Evolutionary conservation across 495 filamentous ascomycete genomes (phyloP).

Genomic region (Friedmanniomyces endolithicus): DNA sequence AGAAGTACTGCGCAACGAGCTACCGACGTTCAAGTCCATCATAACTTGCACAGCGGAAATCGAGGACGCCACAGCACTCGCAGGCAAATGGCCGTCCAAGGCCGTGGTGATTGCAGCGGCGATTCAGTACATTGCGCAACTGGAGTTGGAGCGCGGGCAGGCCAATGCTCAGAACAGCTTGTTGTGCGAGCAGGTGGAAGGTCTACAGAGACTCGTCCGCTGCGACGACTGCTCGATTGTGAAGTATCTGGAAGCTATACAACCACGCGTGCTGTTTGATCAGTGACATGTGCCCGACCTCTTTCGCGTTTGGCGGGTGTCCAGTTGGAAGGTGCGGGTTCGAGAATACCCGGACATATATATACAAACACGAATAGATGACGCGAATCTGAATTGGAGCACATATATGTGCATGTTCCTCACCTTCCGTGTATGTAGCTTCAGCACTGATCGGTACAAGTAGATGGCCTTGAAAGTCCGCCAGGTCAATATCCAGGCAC

Average conservation of each 20-base stretch:
- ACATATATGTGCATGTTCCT: too few species aligned
- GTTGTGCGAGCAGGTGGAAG: conserved; percentile 2
- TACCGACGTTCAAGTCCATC: not conserved
- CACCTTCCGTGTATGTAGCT: too few species aligned
- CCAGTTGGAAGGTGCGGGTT: too few species aligned
- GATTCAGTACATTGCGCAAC: conserved; percentile 3
- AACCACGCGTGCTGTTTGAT: not conserved
- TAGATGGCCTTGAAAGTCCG: too few species aligned
- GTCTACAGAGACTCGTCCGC: conserved; percentile 4
- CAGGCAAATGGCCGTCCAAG: conserved; percentile 1
- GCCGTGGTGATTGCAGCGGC: conserved; percentile 1
- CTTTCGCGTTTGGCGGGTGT: too few species aligned
- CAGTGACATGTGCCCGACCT: too few species aligned
- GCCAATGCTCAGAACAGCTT: not conserved
- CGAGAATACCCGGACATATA: too few species aligned
- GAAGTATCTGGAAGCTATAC: not conserved
- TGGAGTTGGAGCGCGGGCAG: not conserved
- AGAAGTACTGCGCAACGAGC: not conserved
- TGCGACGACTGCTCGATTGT: conserved; percentile 9
- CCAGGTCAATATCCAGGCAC: too few species aligned
- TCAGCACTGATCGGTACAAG: too few species aligned
- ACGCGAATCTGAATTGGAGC: too few species aligned
- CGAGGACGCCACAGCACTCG: not conserved
- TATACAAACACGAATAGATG: too few species aligned
- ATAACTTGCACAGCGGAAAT: not conserved